Evolutionary conservation across 1,284 basidiomycete genomes (phyloP).

Genomic region (Fomitopsis pinicola): DNA sequence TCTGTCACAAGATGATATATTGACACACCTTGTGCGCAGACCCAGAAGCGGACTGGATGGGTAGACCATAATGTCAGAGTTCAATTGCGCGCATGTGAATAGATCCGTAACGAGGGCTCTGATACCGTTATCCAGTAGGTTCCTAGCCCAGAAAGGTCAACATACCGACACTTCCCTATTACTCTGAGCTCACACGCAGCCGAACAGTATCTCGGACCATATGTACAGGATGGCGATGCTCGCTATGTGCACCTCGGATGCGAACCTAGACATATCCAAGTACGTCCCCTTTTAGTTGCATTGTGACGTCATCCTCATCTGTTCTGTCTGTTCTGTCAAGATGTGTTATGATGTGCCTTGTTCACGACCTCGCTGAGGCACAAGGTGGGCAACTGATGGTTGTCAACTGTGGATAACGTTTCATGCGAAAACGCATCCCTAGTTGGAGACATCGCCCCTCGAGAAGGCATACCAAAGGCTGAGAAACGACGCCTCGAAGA

Average conservation of each 20-base stretch:
- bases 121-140: conserved; percentile 44
- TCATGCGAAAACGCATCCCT: neutral
- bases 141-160: conserved; percentile 73
- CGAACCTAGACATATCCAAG: conserved; percentile 75
- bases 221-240: conserved; percentile 97
- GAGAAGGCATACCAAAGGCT: conserved; percentile 78
- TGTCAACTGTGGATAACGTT: neutral
- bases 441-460: conserved; percentile 93
- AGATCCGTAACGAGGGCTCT: neutral
- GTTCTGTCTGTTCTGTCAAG: neutral
- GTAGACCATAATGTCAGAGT: conserved; percentile 69
- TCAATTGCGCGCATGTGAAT: neutral
- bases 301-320: conserved; percentile 62
- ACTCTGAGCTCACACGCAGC: neutral
- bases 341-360: conserved; percentile 36
- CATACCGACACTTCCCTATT: neutral
- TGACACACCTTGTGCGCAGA: conserved; percentile 40
- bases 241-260: conserved; percentile 77
- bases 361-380: conserved; percentile 96
- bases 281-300: conserved; percentile 58
- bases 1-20: neutral
- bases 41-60: conserved; percentile 95
- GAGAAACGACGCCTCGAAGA: conserved; percentile 80
- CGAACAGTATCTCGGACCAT: conserved; percentile 84
- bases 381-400: conserved; percentile 47